Evolutionary conservation across 371 early-diverging fungal species (phyloP).

Genomic region (Rhizopus delemar): DNA sequence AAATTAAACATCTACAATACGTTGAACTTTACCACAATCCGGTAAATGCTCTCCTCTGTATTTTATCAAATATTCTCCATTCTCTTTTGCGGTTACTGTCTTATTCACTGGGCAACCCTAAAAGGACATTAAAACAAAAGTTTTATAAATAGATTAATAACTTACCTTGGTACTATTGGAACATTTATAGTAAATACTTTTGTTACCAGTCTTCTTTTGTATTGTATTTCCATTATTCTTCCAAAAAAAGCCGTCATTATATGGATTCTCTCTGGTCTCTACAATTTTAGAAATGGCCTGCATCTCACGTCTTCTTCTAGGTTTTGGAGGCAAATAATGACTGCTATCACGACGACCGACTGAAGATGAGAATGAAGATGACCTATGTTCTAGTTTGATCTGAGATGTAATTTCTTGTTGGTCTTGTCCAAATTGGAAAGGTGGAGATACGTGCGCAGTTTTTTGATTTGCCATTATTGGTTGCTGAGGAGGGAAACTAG

Average conservation of each 20-base stretch:
- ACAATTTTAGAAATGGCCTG: slow-evolving; percentile 60
- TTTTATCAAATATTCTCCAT: slow-evolving; percentile 63
- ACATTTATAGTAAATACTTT: slow-evolving; percentile 60
- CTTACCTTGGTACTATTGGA: slow-evolving; percentile 44
- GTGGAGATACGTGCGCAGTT: not conserved
- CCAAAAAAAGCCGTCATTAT: slow-evolving; percentile 55
- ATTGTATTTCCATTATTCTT: slow-evolving; percentile 62
- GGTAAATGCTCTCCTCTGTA: slow-evolving; percentile 64
- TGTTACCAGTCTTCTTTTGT: slow-evolving; percentile 58
- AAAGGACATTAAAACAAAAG: not conserved
- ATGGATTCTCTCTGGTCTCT: slow-evolving; percentile 55
- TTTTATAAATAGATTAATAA: too few species aligned
- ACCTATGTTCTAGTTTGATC: not conserved
- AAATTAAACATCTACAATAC: slow-evolving; percentile 15
- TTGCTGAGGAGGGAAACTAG: not conserved
- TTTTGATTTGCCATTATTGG: not conserved
- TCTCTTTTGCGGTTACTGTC: slow-evolving; percentile 64
- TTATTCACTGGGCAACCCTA: slow-evolving; percentile 65
- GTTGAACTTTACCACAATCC: slow-evolving; percentile 58
- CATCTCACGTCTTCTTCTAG: slow-evolving; percentile 54
- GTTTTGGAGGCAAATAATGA: slow-evolving; percentile 17
- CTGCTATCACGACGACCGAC: not conserved
- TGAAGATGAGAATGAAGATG: not conserved
- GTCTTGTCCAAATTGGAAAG: not conserved
- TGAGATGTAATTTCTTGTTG: not conserved